Evolutionary conservation across 192 early-diverging fungal genomes (phyloP), one percentile per base, ranked within the genome.

Genomic region (Backusella parvicylindrica): DNA sequence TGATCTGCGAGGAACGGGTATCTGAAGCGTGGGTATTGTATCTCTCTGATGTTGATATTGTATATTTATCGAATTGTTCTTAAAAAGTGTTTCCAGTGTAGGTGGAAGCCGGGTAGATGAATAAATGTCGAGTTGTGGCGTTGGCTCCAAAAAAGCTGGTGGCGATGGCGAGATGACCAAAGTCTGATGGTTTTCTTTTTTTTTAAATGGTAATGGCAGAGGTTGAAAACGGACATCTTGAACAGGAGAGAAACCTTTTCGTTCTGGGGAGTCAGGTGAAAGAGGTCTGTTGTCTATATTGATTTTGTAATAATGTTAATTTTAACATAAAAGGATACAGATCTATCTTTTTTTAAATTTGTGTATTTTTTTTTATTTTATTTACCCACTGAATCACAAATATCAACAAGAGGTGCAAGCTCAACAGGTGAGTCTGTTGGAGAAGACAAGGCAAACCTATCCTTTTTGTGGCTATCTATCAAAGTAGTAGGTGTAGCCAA

Each of bases 221-320:
- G 53, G 8, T 28, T 60, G 53, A 28, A 28, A 60, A 60, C 53
- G 53, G 53, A 26, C 53, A 60, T 60, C 53, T 60, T 28, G 21
- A 28, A 60, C 53, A 60, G 28, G 26, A 60, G 53, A 26, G 23
- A 60, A 60, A 13, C 53, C 40, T 18, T 41, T 70, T 41, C 30
- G 40, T 31, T 47, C 28, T 16, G 68, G 68, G 11, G 68, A 70
- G 26, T 70, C 68, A 28, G 68, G 68, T 70, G 68, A 70, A 41
- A 41, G 68, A 43, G 68, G 68, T 70, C 68, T 70, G 41, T 70
- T 41, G 41, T 70, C 68, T 70, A 43, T 70, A 43, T 38, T 47
- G 16, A 47, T 47, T 43, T 28, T 30, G 21, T 28, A 70, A 56
- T 56, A 26, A 23, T 47, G 43, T 47, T 60, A 60, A 60, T 60